phyloP scores from a whole-genome alignment of 495 filamentous ascomycete genomes.

The Patellaria atrata region DNA sequence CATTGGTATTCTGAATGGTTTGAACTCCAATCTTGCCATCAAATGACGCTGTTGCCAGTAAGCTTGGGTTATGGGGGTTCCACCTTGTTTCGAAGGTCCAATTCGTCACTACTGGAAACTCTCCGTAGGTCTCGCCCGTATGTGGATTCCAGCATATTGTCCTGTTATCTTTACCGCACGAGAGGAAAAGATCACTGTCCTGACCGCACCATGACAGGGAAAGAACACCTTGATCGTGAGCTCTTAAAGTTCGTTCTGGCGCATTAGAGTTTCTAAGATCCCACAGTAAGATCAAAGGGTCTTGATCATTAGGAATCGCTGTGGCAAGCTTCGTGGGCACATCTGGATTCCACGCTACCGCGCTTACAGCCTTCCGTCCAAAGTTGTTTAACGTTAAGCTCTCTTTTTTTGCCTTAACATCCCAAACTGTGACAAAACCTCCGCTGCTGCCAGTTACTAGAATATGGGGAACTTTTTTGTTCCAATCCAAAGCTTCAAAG shows the following conservation, averaged over 20 bases:
- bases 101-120: conserved; percentile 94
- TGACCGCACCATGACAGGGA: conserved; percentile 94
- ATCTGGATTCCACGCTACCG: conserved; percentile 93
- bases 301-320: conserved; percentile 79
- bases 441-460: conserved; percentile 86
- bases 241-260: conserved; percentile 75
- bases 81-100: conserved; percentile 96
- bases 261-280: conserved; percentile 92
- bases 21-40: conserved; percentile 90
- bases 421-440: conserved; percentile 96
- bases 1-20: conserved; percentile 74
- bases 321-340: conserved; percentile 87
- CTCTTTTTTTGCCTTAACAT: conserved; percentile 92
- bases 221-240: conserved; percentile 83
- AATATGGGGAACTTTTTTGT: conserved; percentile 94
- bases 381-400: conserved; percentile 87
- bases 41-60: conserved; percentile 89
- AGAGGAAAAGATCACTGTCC: conserved; percentile 79
- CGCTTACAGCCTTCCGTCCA: conserved; percentile 83
- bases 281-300: conserved; percentile 83
- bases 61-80: conserved; percentile 80
- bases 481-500: conserved; percentile 93
- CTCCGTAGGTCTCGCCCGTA: conserved; percentile 69
- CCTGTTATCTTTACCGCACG: conserved; percentile 91
- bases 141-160: conserved; percentile 95